Base-by-base conservation (phyloP, 805 yeast species). In the Candida namnaoensis region DNA sequence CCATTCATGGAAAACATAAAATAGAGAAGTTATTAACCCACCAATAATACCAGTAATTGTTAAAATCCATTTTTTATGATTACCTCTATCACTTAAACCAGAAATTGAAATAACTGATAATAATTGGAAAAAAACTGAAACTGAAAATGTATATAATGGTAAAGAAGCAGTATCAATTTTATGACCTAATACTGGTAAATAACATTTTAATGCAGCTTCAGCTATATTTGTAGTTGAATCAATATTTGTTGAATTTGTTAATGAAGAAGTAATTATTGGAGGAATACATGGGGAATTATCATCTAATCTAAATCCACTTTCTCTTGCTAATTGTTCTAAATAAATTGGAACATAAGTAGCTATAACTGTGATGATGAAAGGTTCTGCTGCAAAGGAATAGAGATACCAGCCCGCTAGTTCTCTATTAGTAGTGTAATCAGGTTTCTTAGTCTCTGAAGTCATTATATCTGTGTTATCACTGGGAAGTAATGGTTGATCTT, bases 331-430 rank as follows among this genome's bases (percentile, higher is more conserved):
- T 50, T 80, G 82, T 46, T 84, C 88, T 28, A 84, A 60, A 7
- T 84, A 57, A 14, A 85, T 60, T 0, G 93, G 93, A 6, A 84
- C 81, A 56, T 82, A 85, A 0, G 91, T 82, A 0, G 90, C 82
- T 6, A 85, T 82, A 2, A 83, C 88, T 34, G 86, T 78, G 7
- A 84, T 93, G 5, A 82, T 72, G 53, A 83, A 85, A 0, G 93
- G 93, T 56, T 84, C 95, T 19, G 85, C 76, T 1, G 90, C 88
- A 72, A 84, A 80, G 3, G 81, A 67, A 48, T 78, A 80, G 7
- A 80, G 63, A 53, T 78, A 78, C 90, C 90, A 76, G 5, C 90
- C 91, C 32, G 67, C 49, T 3, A 80, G 66, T 47, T 75, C 79
- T 32, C 60, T 51, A 27, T 57, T 52, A 5, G 71, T 59, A 0